Conservation (phyloP, 2,329 filamentous ascomycete genomes). For the Clarireedia paspali region DNA sequence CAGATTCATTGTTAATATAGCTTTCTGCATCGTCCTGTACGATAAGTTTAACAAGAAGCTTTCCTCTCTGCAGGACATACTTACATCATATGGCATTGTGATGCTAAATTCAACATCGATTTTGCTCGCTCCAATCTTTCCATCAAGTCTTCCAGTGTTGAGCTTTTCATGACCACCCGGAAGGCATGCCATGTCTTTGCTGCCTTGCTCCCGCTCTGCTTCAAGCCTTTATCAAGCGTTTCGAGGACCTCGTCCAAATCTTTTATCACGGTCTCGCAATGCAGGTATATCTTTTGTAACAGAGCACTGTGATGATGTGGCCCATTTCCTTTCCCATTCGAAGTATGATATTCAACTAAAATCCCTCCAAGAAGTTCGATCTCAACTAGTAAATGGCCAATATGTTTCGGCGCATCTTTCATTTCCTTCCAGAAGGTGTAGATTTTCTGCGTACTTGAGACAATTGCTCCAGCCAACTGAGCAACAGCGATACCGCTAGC, state of each 20-base stretch:
- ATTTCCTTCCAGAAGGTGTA: background rate
- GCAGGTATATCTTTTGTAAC: background rate
- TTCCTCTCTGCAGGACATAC: background rate
- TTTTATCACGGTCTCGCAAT: background rate
- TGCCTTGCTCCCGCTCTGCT: background rate
- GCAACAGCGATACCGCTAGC: background rate
- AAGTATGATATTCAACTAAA: background rate
- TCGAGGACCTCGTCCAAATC: background rate
- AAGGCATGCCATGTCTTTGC: background rate
- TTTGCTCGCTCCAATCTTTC: background rate
- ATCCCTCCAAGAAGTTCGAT: background rate
- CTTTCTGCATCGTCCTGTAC: too few relatives aligned
- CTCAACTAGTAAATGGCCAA: background rate
- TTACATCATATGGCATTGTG: background rate
- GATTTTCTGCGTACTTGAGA: background rate
- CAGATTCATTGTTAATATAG: too few relatives aligned
- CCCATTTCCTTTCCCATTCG: background rate
- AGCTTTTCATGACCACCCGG: background rate
- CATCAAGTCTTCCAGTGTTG: background rate
- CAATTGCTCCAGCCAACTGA: background rate
- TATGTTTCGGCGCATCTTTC: background rate
- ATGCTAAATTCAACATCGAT: background rate
- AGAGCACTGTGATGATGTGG: too few relatives aligned
- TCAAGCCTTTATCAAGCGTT: background rate
- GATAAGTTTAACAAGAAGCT: too few relatives aligned